Evolutionary conservation across 163 green algal genomes (phyloP).

Genomic region (Prototheca wickerhamii): DNA sequence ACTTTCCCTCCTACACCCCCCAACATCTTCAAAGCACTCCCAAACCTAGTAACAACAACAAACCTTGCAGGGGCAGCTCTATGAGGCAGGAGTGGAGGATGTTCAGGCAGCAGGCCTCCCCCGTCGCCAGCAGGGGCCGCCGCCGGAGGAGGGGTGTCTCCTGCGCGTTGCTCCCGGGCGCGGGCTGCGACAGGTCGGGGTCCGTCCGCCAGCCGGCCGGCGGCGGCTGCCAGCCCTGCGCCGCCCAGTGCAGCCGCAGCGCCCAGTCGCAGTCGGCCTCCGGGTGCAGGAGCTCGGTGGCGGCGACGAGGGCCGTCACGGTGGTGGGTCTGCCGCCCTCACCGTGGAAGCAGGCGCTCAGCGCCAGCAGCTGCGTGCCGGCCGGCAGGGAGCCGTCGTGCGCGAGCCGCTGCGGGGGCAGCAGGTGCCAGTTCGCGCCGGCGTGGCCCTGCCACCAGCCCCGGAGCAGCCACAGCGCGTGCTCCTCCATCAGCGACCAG

Average conservation of each 20-base stretch:
- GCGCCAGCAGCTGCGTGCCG: not conserved
- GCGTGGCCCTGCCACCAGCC: not conserved
- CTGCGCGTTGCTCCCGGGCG: not conserved
- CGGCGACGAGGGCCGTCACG: not conserved
- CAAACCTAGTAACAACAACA: too few species aligned
- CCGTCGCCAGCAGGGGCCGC: not conserved
- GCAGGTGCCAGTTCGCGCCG: not conserved
- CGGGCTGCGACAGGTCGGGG: not conserved
- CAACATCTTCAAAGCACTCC: too few species aligned
- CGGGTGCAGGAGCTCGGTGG: not conserved
- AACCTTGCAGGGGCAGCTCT: not conserved
- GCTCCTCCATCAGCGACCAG: not conserved
- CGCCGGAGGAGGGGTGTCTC: not conserved
- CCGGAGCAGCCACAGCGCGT: not conserved
- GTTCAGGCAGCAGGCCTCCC: not conserved
- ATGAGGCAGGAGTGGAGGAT: not conserved
- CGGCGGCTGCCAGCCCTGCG: conserved; percentile 1
- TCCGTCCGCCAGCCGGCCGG: not conserved
- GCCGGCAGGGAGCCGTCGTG: not conserved
- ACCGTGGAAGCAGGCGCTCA: not conserved
- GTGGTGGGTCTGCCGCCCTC: not conserved
- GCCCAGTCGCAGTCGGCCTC: not conserved
- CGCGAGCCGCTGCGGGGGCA: not conserved
- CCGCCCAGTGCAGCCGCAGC: not conserved
- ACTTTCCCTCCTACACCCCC: too few species aligned